These are phyloP conservation scores for Delphinella strobiligena DNA, from an alignment of 2,329 filamentous ascomycete species.

Conservation along the genomic window DNA sequence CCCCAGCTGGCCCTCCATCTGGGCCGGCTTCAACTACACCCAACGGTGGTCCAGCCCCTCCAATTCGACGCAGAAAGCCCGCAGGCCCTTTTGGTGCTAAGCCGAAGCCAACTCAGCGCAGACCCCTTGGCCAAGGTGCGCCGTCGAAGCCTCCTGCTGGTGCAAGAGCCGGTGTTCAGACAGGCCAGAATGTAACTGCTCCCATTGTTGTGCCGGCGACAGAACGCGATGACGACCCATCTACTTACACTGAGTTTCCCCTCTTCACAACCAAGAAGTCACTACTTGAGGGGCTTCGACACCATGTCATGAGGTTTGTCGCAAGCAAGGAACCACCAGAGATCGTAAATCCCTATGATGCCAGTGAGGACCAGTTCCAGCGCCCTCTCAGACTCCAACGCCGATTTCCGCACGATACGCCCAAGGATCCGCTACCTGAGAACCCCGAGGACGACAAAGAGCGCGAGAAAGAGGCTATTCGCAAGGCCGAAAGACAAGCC, in stretches of 20 bases:
- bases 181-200: too few species aligned
- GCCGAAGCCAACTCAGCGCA: constrained; percentile 1
- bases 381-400: constrained; percentile 81
- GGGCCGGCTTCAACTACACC: constrained; percentile 21
- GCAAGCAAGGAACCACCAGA: constrained; percentile 15
- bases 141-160: constrained; percentile 8
- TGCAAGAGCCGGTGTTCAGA: constrained; percentile 2
- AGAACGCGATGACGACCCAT: constrained; percentile 13
- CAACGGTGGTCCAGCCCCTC: constrained; percentile 22
- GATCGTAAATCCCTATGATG: constrained; percentile 55
- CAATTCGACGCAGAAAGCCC: constrained; percentile 22
- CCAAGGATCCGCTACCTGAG: constrained; percentile 34
- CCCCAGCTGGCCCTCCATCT: constrained; percentile 18
- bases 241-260: constrained; percentile 43
- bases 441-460: constrained; percentile 51
- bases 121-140: constrained; percentile 4
- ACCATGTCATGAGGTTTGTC: constrained; percentile 78
- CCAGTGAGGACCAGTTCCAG: constrained; percentile 60
- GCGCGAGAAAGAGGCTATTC: constrained; percentile 44
- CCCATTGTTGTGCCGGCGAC: constrained; percentile 2
- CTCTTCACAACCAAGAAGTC: constrained; percentile 75
- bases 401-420: constrained; percentile 62
- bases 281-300: constrained; percentile 65
- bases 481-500: constrained; percentile 67
- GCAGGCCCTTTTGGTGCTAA: constrained; percentile 12